Conservation (phyloP, 2,329 filamentous ascomycete genomes). For the Penicillium sp. region DNA sequence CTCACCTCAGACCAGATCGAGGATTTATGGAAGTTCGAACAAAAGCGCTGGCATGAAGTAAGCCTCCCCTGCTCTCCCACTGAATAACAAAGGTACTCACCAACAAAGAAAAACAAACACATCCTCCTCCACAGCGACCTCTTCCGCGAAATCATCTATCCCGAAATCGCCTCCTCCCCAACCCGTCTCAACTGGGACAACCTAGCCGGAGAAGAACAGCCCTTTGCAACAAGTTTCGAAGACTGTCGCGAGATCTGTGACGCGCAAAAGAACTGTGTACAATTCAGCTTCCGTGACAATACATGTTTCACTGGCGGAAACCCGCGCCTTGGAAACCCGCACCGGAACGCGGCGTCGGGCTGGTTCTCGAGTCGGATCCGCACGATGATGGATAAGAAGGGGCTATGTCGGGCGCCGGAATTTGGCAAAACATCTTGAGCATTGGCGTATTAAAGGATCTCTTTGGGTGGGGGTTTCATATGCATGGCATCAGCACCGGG, state of each 20-base stretch:
- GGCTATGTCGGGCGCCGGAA: constrained; percentile 25
- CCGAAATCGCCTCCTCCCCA: constrained; percentile 28
- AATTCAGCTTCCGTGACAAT: constrained; percentile 30
- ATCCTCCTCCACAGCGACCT: constrained; percentile 36
- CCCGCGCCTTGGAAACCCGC: constrained; percentile 30
- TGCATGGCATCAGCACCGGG: constrained; percentile 3
- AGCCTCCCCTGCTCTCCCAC: constrained; percentile 22
- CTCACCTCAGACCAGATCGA: constrained; percentile 42
- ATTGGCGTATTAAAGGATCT: neutral
- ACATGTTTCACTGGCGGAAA: constrained; percentile 30
- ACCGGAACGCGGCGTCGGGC: constrained; percentile 25
- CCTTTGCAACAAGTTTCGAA: constrained; percentile 24
- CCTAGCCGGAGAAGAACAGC: constrained; percentile 31
- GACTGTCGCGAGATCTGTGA: constrained; percentile 32
- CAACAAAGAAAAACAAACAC: constrained; percentile 19
- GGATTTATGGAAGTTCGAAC: constrained; percentile 46
- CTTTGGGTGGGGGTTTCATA: neutral
- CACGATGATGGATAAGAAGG: constrained; percentile 26
- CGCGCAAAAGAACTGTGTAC: constrained; percentile 24
- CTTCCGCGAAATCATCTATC: constrained; percentile 37
- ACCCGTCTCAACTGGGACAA: constrained; percentile 34
- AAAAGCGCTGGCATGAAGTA: constrained; percentile 58
- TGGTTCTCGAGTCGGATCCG: constrained; percentile 32
- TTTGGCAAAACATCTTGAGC: constrained; percentile 19
- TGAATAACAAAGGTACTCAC: neutral